Evolutionary conservation across 1,139 yeast genomes (phyloP).

Genomic region (Tardiomyces depauwii): DNA sequence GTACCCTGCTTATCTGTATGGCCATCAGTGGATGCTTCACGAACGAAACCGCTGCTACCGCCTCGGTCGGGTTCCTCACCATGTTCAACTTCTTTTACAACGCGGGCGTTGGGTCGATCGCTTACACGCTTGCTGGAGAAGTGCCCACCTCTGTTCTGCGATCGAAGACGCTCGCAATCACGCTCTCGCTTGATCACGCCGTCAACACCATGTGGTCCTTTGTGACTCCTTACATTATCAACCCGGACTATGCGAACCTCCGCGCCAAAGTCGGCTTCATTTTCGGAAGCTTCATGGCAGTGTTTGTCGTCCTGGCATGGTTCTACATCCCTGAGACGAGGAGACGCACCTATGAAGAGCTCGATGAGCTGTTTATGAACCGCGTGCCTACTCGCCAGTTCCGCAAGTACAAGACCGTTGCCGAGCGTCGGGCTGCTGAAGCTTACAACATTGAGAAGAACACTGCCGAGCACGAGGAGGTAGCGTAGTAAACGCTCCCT

Average conservation of each 20-base stretch:
- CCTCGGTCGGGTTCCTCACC: constrained; percentile 17
- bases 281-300: constrained; percentile 18
- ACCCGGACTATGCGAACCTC: constrained; percentile 38
- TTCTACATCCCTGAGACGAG: constrained; percentile 64
- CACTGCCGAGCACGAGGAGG: background rate
- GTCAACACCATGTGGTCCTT: constrained; percentile 25
- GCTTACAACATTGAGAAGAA: background rate
- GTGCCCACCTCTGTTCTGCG: constrained; percentile 28
- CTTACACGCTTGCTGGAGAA: constrained; percentile 31
- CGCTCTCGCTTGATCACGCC: constrained; percentile 25
- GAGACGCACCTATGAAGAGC: constrained; percentile 57
- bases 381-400: constrained; percentile 28
- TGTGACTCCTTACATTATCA: constrained; percentile 34
- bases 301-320: constrained; percentile 56
- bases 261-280: constrained; percentile 32
- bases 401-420: constrained; percentile 3
- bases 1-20: background rate
- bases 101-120: constrained; percentile 29
- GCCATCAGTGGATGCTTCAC: background rate
- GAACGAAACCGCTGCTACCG: constrained; percentile 14
- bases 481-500: background rate
- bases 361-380: constrained; percentile 49
- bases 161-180: constrained; percentile 29
- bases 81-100: constrained; percentile 24
- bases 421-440: constrained; percentile 4